Conservation (phyloP, 805 yeast species). For the Candida montana region DNA sequence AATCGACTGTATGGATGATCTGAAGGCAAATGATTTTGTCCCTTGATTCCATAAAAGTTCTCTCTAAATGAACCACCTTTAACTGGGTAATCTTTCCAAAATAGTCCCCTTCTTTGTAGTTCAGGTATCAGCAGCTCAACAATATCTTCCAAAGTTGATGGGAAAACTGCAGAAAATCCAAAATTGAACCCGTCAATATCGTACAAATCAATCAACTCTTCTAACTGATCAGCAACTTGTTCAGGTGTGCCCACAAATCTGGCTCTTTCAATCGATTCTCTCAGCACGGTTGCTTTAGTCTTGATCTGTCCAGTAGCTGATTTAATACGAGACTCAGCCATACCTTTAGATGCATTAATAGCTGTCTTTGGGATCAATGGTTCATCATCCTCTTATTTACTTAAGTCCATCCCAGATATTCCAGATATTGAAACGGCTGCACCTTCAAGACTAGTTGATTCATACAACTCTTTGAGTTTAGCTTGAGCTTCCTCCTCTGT, state of each 20-base stretch:
- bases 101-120: conserved; percentile 30
- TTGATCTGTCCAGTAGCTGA: background rate
- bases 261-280: background rate
- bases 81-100: conserved; percentile 33
- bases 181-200: conserved; percentile 29
- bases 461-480: conserved; percentile 26
- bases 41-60: conserved; percentile 25
- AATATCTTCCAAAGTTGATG: conserved; percentile 35
- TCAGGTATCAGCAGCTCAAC: conserved; percentile 35
- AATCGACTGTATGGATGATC: conserved; percentile 20
- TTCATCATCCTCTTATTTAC: conserved; percentile 29
- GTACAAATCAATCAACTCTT: conserved; percentile 1
- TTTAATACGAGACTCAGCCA: background rate
- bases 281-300: background rate
- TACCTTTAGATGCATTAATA: conserved; percentile 14
- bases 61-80: conserved; percentile 33
- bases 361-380: conserved; percentile 13
- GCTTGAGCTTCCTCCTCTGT: conserved; percentile 35
- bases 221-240: conserved; percentile 22
- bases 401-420: conserved; percentile 35
- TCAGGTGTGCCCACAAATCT: conserved; percentile 30
- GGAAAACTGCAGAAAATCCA: conserved; percentile 30
- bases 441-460: conserved; percentile 30
- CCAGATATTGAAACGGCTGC: conserved; percentile 35
- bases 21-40: conserved; percentile 8